Base-by-base conservation (phyloP, 805 yeast genomes). In the Candida mattraensis region DNA sequence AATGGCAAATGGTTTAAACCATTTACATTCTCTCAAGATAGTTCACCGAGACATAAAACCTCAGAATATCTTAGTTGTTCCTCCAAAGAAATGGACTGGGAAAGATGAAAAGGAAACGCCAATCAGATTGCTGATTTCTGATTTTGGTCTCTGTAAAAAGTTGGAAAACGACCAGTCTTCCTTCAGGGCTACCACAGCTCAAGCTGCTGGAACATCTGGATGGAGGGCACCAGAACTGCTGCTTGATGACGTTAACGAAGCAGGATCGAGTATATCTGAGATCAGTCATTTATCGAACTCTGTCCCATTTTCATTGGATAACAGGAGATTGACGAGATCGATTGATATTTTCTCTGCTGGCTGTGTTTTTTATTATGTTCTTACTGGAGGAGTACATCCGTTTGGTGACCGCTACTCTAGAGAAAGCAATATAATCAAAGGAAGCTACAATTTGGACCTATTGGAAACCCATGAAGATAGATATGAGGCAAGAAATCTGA, bases 181-280 rank as follows among this genome's bases (percentile, higher is more conserved):
- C 2, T 91, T 91, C 60, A 74, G 91, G 44, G 95, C 96, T 0
- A 91, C 96, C 0, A 82, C 93, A 0, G 88, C 87, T 21, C 81
- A 87, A 51, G 94, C 95, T 13, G 95, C 97, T 0, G 99, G 99
- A 2, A 93, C 99, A 0, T 77, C 93, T 3, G 99, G 99, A 3
- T 93, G 99, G 99, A 74, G 97, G 50, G 98, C 99, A 0, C 99
- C 99, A 0, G 99, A 93, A 53, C 60, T 87, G 21, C 61, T 87
- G 23, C 58, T 74, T 16, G 75, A 70, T 27, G 69, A 59, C 15
- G 15, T 20, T 14, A 35, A 48, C 8, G 59, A 64, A 18, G 36
- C 50, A 3, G 63, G 29, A 20, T 27, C 48, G 0, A 37, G 28
- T n/a, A 23, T 29, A 5, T 23, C 44, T 2, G 45, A 37, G 17